phyloP scores from a whole-genome alignment of 352 stramenopile genomes.

The Phytophthora cactorum region DNA sequence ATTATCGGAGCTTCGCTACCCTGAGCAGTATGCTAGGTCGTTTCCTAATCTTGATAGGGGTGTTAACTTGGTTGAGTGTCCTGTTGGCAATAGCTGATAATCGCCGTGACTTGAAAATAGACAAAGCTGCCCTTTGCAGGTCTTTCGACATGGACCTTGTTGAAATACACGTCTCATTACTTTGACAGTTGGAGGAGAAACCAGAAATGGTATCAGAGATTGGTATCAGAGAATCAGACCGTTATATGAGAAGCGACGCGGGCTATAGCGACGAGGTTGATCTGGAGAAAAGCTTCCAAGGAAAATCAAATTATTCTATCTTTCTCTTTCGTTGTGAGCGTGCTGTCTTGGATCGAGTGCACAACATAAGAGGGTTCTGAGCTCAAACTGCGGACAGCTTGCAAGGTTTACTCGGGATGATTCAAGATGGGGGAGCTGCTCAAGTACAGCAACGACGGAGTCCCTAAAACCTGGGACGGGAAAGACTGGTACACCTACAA shows the following conservation, averaged over 20 bases:
- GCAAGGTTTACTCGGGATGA: not conserved
- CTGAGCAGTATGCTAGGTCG: too few species aligned
- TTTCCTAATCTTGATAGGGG: too few species aligned
- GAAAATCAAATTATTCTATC: not conserved
- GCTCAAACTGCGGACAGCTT: not conserved
- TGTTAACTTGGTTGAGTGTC: too few species aligned
- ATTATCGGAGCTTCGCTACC: too few species aligned
- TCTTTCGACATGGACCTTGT: too few species aligned
- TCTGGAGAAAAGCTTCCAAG: not conserved
- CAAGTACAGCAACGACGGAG: not conserved
- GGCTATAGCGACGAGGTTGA: not conserved
- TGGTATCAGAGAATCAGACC: too few species aligned
- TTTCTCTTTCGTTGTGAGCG: not conserved
- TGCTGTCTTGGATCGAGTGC: not conserved
- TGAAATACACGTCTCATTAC: too few species aligned
- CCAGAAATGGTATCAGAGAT: too few species aligned
- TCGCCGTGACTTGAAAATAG: too few species aligned
- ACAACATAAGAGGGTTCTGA: not conserved
- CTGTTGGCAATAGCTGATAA: too few species aligned
- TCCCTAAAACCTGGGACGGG: not conserved
- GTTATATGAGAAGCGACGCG: not conserved
- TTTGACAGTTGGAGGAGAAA: too few species aligned
- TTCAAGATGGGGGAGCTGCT: not conserved
- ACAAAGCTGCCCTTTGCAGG: too few species aligned
- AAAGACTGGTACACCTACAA: not conserved